A percentile compares a stretch with the other conserved stretches of the same genome.
phyloP scores from a whole-genome alignment of 106 monocot species.

The Dioscorea zingiberensis region DNA sequence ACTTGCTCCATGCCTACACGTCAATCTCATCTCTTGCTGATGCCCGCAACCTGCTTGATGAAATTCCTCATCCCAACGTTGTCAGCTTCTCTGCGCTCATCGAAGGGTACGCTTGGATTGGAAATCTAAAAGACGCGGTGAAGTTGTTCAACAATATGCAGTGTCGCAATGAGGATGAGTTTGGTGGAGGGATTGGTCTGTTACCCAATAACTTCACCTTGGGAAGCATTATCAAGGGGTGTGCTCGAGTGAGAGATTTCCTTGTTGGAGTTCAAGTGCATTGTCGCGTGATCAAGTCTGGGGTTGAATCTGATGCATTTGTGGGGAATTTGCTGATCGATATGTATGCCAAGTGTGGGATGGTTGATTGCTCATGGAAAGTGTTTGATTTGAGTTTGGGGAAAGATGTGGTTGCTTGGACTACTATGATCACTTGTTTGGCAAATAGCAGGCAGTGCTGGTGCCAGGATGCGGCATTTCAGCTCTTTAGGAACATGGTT shows the following conservation, averaged over 20 bases:
- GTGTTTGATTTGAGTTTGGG: constrained; percentile 25
- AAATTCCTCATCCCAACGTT: constrained; percentile 18
- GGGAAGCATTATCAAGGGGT: constrained; percentile 43
- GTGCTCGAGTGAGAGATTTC: constrained; percentile 19
- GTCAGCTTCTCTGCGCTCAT: constrained; percentile 17
- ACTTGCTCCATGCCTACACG: constrained; percentile 11
- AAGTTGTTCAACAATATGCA: constrained; percentile 20
- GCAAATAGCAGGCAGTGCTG: constrained; percentile 7
- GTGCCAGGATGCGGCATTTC: constrained; percentile 15
- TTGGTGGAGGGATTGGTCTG: not conserved
- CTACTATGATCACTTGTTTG: constrained; percentile 48
- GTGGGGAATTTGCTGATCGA: constrained; percentile 34
- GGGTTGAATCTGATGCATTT: constrained; percentile 33
- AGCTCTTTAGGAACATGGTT: constrained; percentile 52
- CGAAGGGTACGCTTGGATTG: constrained; percentile 8
- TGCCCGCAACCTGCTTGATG: constrained; percentile 19
- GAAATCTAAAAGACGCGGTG: constrained; percentile 23
- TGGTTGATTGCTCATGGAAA: constrained; percentile 26
- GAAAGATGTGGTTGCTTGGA: constrained; percentile 47
- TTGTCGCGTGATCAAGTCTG: constrained; percentile 30
- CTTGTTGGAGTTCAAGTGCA: constrained; percentile 45
- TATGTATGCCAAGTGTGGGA: constrained; percentile 50
- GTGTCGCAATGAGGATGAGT: not conserved
- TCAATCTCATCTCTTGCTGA: not conserved
- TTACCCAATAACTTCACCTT: constrained; percentile 31